These are phyloP conservation scores for Didymosphaeria variabile DNA, from an alignment of 2,329 filamentous ascomycete species.

Conservation along the genomic window DNA sequence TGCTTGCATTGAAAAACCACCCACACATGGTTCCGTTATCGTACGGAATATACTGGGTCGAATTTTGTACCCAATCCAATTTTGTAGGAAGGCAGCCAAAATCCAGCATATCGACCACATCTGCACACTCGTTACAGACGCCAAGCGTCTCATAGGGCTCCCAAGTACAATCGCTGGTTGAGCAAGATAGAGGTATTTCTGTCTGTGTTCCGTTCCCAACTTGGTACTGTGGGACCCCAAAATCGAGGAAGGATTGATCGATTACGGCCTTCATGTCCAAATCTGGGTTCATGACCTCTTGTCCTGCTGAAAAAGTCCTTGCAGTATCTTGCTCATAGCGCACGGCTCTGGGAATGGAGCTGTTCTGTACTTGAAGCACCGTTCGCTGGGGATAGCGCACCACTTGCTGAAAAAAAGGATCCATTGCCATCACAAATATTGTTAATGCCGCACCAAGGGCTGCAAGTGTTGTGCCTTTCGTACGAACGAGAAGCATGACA, in stretches of 20 bases:
- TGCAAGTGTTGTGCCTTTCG: constrained; percentile 18
- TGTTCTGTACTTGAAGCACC: constrained; percentile 10
- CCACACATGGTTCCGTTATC: constrained; percentile 23
- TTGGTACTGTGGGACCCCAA: constrained; percentile 3
- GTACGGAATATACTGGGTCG: constrained; percentile 1
- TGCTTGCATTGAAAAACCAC: constrained; percentile 22
- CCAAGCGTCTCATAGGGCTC: constrained; percentile 21
- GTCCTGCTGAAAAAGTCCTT: neutral
- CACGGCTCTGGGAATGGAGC: constrained; percentile 10
- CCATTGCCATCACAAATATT: constrained; percentile 22
- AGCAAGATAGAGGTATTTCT: constrained; percentile 25
- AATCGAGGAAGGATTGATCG: constrained; percentile 16
- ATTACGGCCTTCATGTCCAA: neutral
- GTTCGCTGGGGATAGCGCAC: constrained; percentile 15
- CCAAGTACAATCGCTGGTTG: constrained; percentile 26
- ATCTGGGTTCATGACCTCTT: neutral
- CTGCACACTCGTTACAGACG: constrained; percentile 17
- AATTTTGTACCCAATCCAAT: constrained; percentile 19
- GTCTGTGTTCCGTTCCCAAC: constrained; percentile 21
- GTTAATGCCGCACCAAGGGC: constrained; percentile 25
- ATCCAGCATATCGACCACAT: constrained; percentile 15
- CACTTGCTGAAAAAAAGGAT: constrained; percentile 22
- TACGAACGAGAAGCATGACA: constrained; percentile 18
- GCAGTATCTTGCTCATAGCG: constrained; percentile 12
- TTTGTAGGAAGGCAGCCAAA: constrained; percentile 17